phyloP scores from a whole-genome alignment of 2,329 filamentous ascomycete species.

The Fusarium tricinctum region DNA sequence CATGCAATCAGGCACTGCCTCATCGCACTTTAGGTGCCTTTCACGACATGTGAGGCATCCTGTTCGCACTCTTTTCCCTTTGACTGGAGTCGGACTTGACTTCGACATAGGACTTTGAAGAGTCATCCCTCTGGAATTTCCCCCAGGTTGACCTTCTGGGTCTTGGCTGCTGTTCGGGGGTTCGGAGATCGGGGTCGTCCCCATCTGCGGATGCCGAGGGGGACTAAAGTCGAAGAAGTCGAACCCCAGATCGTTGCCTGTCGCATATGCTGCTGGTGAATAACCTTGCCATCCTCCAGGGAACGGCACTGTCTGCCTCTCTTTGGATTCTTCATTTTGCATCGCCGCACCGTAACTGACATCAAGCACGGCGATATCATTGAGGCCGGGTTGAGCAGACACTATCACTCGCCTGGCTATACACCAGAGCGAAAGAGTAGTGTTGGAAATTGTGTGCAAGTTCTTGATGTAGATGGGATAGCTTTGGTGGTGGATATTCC shows the following conservation, averaged over 20 bases:
- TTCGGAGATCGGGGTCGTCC: slow-evolving; percentile 18
- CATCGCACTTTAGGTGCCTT: slow-evolving; percentile 92
- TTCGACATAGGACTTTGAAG: slow-evolving; percentile 17
- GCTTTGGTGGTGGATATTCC: slow-evolving; percentile 6
- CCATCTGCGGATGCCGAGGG: slow-evolving; percentile 20
- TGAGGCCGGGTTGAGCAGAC: slow-evolving; percentile 29
- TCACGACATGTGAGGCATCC: slow-evolving; percentile 93
- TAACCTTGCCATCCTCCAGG: slow-evolving; percentile 33
- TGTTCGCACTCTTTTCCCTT: slow-evolving; percentile 84
- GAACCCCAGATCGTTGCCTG: slow-evolving; percentile 5
- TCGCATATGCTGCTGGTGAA: slow-evolving; percentile 24
- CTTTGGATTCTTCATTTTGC: slow-evolving; percentile 44
- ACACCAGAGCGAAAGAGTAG: slow-evolving; percentile 23
- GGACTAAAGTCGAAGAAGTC: slow-evolving; percentile 20
- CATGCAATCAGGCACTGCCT: slow-evolving; percentile 72
- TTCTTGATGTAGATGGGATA: not conserved
- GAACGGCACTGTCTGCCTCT: slow-evolving; percentile 36
- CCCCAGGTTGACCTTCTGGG: slow-evolving; percentile 15
- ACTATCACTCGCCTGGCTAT: slow-evolving; percentile 34
- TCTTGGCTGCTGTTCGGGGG: slow-evolving; percentile 22
- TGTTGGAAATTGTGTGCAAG: slow-evolving; percentile 6
- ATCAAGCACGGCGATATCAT: slow-evolving; percentile 43
- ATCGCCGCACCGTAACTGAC: slow-evolving; percentile 45
- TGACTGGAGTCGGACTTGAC: slow-evolving; percentile 36
- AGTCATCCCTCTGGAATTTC: slow-evolving; percentile 31